Evolutionary conservation across 1,139 yeast species (phyloP).

Genomic region (Geotrichum australiense): DNA sequence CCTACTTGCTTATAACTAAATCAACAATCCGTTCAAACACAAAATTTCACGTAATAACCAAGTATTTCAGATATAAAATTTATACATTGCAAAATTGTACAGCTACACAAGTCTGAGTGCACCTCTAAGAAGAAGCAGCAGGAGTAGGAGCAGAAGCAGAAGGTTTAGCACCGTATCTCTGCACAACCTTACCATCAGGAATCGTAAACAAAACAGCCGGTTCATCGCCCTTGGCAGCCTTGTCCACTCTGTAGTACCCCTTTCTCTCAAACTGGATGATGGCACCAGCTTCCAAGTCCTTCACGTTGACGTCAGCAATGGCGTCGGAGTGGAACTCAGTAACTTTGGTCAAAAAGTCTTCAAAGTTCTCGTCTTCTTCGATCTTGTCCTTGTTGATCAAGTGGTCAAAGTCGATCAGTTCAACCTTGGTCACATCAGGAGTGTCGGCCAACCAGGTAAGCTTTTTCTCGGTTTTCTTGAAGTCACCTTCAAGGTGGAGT

Average conservation of each 20-base stretch:
- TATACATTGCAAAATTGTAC: background rate
- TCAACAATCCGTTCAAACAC: too few species aligned
- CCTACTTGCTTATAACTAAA: background rate
- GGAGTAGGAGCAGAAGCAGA: conserved; percentile 8
- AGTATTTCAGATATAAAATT: too few species aligned
- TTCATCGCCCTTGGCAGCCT: conserved; percentile 37
- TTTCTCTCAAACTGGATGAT: conserved; percentile 94
- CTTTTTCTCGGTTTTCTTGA: conserved; percentile 93
- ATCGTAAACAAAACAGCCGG: conserved; percentile 82
- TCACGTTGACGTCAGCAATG: conserved; percentile 73
- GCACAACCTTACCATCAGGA: conserved; percentile 92
- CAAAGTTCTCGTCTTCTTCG: conserved; percentile 92
- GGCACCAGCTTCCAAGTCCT: conserved; percentile 72
- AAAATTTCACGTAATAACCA: too few species aligned
- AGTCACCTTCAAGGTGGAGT: conserved; percentile 91
- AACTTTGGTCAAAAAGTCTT: conserved; percentile 81
- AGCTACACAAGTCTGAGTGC: conserved; percentile 2
- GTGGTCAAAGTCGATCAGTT: conserved; percentile 88
- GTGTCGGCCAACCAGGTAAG: conserved; percentile 93
- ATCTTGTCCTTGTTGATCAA: conserved; percentile 92
- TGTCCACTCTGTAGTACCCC: conserved; percentile 87
- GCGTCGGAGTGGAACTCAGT: conserved; percentile 82
- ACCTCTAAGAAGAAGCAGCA: too few species aligned
- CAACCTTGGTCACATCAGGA: conserved; percentile 56
- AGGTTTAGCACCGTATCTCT: conserved; percentile 69